Percentiles rank a stretch among this genome's conserved stretches.
Evolutionary conservation across 2,329 filamentous ascomycete species (phyloP).

Genomic region (Fusarium guadeloupense): DNA sequence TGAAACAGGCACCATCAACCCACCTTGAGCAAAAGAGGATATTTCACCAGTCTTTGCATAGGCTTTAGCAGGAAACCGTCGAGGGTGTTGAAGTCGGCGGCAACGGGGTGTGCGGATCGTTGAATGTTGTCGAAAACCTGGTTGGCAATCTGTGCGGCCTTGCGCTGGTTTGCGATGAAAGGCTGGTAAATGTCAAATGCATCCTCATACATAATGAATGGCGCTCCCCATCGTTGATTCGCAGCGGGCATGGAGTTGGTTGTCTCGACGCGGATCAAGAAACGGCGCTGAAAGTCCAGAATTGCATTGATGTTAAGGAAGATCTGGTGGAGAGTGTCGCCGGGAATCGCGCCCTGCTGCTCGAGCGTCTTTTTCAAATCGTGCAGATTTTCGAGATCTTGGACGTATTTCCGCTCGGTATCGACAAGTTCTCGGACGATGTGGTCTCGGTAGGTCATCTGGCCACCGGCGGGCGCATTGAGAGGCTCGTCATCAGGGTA

Average conservation of each 20-base stretch:
- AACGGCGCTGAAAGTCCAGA: constrained; percentile 93
- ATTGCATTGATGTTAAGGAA: constrained; percentile 97
- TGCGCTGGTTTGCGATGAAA: constrained; percentile 96
- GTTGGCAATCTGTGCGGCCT: constrained; percentile 85
- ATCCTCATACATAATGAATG: constrained; percentile 86
- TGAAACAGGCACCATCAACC: constrained; percentile 34
- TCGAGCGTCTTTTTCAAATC: constrained; percentile 90
- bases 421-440: constrained; percentile 92
- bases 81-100: constrained; percentile 85
- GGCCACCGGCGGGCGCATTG: constrained; percentile 64
- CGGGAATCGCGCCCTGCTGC: constrained; percentile 85
- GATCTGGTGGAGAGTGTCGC: constrained; percentile 91
- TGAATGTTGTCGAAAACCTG: constrained; percentile 88
- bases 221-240: constrained; percentile 92
- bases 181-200: constrained; percentile 93
- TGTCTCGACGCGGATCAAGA: constrained; percentile 94
- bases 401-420: constrained; percentile 96
- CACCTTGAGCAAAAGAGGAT: constrained; percentile 88
- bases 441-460: constrained; percentile 82
- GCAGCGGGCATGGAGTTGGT: constrained; percentile 83
- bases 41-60: constrained; percentile 95
- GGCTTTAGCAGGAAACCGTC: constrained; percentile 95
- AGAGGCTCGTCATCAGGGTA: constrained; percentile 64
- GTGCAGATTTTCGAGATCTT: constrained; percentile 94
- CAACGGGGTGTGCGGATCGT: constrained; percentile 78